Percentiles rank a stretch among this genome's conserved stretches.
These are phyloP conservation scores for Cercospora beticola DNA, from an alignment of 2,329 filamentous ascomycete genomes.

Conservation along the genomic window DNA sequence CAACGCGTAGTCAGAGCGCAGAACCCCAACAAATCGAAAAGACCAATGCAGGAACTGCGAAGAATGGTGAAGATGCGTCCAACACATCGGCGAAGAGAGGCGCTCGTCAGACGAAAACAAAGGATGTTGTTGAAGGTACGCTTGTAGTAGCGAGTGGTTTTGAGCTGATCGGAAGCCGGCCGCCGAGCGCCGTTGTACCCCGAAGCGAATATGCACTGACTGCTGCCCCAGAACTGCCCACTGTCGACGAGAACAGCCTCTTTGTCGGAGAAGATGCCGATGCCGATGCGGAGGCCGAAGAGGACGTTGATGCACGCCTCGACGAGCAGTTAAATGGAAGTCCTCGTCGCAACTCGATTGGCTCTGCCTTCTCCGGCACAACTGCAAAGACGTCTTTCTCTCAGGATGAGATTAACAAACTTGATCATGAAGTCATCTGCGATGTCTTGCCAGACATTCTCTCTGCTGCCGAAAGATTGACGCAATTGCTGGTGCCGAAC, in stretches of 20 bases:
- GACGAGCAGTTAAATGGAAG: conserved; percentile 24
- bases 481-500: conserved; percentile 32
- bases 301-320: conserved; percentile 14
- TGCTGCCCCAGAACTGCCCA: conserved; percentile 10
- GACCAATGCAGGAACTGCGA: not conserved
- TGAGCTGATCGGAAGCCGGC: not conserved
- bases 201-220: not conserved
- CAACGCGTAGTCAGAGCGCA: conserved; percentile 13
- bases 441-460: conserved; percentile 43
- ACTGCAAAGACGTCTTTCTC: conserved; percentile 50
- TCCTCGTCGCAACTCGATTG: conserved; percentile 18
- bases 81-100: not conserved
- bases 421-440: conserved; percentile 46
- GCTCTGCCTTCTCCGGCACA: conserved; percentile 48
- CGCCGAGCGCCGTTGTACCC: not conserved
- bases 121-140: conserved; percentile 5
- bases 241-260: conserved; percentile 11
- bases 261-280: conserved; percentile 7
- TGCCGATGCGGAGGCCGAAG: conserved; percentile 15
- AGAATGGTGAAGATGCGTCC: not conserved
- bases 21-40: conserved; percentile 7
- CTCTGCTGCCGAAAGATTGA: conserved; percentile 31
- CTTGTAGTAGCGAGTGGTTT: not conserved
- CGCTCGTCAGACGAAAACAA: not conserved
- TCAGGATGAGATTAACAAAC: conserved; percentile 43